Evolutionary conservation across 2,329 filamentous ascomycete genomes (phyloP).

Genomic region (Camillea tinctor): DNA sequence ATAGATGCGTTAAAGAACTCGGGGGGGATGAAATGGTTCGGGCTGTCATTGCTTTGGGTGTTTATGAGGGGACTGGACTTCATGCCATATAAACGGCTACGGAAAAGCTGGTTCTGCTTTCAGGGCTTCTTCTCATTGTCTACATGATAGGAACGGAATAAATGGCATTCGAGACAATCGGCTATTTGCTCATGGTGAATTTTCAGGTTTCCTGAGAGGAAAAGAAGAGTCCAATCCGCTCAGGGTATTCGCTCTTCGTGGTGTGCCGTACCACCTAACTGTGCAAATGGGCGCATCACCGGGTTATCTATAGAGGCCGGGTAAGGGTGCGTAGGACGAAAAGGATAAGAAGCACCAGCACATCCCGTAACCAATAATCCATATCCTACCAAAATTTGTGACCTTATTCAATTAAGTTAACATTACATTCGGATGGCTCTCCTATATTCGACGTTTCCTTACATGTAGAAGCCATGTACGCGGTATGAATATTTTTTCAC

Average conservation of each 20-base stretch:
- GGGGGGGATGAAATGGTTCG: constrained; percentile 32
- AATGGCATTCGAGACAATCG: constrained; percentile 29
- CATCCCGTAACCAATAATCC: background rate
- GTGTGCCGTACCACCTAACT: no score
- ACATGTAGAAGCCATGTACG: no score
- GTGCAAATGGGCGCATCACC: no score
- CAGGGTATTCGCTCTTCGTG: background rate
- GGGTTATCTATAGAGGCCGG: background rate
- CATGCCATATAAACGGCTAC: constrained; percentile 31
- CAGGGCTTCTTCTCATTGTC: constrained; percentile 32
- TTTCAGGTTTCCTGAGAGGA: background rate
- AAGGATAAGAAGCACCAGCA: no score
- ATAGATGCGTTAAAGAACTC: constrained; percentile 48
- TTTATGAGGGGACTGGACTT: constrained; percentile 34
- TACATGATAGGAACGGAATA: constrained; percentile 36
- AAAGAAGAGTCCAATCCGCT: background rate
- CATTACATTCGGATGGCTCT: no score
- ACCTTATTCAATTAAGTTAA: background rate
- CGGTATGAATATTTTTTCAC: no score
- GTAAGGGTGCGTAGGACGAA: background rate
- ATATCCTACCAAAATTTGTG: background rate
- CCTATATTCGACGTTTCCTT: background rate
- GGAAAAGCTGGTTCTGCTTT: constrained; percentile 33
- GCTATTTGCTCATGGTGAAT: background rate
- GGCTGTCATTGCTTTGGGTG: constrained; percentile 36